Percentiles rank a stretch among this genome's conserved stretches.
Conservation (phyloP, 805 yeast species). For the Pichia cabralensis region DNA sequence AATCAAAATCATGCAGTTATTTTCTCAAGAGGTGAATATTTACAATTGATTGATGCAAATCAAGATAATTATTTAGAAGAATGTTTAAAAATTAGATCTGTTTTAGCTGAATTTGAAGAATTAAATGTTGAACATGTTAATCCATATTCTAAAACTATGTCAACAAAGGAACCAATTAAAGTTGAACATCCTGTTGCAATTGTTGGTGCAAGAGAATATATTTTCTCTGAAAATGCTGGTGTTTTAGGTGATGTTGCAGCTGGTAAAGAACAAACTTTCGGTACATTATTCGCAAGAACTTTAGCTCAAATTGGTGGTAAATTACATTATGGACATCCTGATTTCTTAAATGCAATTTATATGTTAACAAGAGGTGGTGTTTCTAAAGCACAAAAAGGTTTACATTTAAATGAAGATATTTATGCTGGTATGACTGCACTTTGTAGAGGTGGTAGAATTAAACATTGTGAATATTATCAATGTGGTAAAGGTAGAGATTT, state of each 20-base stretch:
- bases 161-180: constrained; percentile 40
- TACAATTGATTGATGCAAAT: constrained; percentile 78
- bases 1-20: constrained; percentile 76
- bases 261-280: constrained; percentile 84
- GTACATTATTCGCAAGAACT: constrained; percentile 77
- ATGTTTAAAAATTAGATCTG: constrained; percentile 73
- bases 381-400: constrained; percentile 78
- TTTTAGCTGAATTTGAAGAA: constrained; percentile 77
- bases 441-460: constrained; percentile 78
- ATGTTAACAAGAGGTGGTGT: constrained; percentile 87
- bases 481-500: constrained; percentile 89
- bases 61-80: constrained; percentile 83
- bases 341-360: constrained; percentile 62
- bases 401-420: constrained; percentile 80
- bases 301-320: constrained; percentile 80
- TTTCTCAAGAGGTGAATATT: constrained; percentile 76
- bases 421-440: constrained; percentile 83
- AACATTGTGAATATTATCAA: constrained; percentile 80
- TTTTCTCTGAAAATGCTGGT: constrained; percentile 80
- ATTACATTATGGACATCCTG: constrained; percentile 84
- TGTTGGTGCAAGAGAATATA: constrained; percentile 81
- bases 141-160: constrained; percentile 71
- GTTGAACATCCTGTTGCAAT: constrained; percentile 64
- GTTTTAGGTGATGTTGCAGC: constrained; percentile 85
- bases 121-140: constrained; percentile 64